Evolutionary conservation across 208 protist genomes (phyloP), one percentile per base, ranked within the genome.

Genomic region (Tritrichomonas foetus): DNA sequence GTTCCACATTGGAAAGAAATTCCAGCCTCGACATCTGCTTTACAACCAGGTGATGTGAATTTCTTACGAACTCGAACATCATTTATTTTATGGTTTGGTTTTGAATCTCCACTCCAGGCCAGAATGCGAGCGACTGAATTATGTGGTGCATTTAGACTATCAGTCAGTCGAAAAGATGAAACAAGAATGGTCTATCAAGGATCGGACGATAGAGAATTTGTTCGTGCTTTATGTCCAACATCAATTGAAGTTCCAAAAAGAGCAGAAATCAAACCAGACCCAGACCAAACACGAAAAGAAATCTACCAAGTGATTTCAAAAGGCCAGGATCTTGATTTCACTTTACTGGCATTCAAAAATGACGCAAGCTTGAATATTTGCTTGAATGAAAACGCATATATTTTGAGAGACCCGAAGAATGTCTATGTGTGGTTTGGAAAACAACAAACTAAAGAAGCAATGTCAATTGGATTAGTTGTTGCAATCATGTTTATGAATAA

Each of bases 1-100:
- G 44, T 39, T 57, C 78, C 78, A 39, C 78, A 89, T 50, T 89
- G 78, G 78, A 57, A 89, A n/a, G 78, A 89, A 89, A 16, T 89
- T 39, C 41, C 78, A 36, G 78, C 78, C 22, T 89, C 47, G 33
- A 27, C 47, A 33, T 57, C 78, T 41, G 53, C 41, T 20, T 27
- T 89, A 33, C 33, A 61, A 39, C 25, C 78, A 39, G 20, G 13
- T n/a, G 78, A 89, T 61, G 44, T 89, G 11, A 53, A 61, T 57
- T 53, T 89, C 20, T 33, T 89, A 27, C 44, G 78, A 39, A 89
- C 78, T 27, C 39, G 78, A 39, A 33, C 41, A 39, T 41, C 41
- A 20, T 89, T 44, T 47, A 89, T 49, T 0, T 36, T 89, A 27
- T 89, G 78, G 78, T 57, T 89, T 89, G 78, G 78, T 11, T 89